These are phyloP conservation scores for Porcisia hertigi DNA, from an alignment of 208 protist genomes.

Conservation along the genomic window DNA sequence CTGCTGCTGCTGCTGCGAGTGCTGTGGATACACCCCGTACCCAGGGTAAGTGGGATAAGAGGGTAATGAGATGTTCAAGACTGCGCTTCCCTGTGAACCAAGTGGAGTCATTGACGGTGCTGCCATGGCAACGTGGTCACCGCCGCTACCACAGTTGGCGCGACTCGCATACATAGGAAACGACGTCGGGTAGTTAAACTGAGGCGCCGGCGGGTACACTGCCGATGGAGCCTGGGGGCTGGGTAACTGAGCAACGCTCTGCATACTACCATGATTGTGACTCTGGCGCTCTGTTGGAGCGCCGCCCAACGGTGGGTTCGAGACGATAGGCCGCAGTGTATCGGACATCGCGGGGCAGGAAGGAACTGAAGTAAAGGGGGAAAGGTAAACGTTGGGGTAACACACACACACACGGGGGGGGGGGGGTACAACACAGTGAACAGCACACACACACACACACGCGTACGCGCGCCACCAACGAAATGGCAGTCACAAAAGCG, in stretches of 20 bases:
- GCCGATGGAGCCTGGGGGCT: not conserved
- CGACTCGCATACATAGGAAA: not conserved
- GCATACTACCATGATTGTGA: not conserved
- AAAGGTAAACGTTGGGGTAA: not conserved
- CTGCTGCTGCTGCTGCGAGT: not conserved
- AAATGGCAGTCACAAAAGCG: not conserved
- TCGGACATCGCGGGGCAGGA: slow-evolving; percentile 1
- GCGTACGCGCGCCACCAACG: not conserved
- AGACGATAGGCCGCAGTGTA: not conserved
- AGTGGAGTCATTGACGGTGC: not conserved
- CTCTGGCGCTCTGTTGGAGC: not conserved
- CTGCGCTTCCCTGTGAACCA: not conserved
- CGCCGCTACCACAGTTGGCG: not conserved
- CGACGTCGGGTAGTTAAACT: slow-evolving; percentile 13
- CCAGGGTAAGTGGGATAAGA: slow-evolving; percentile 10
- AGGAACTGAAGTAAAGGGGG: not conserved
- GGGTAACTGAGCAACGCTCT: not conserved
- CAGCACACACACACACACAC: not conserved
- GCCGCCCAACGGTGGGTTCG: not conserved
- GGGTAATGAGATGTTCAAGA: not conserved
- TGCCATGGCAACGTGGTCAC: not conserved
- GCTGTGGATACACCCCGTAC: slow-evolving; percentile 9
- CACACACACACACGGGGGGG: too few relatives aligned
- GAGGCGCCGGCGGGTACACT: slow-evolving; percentile 6
- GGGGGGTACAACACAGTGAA: not conserved